These are phyloP conservation scores for Ustilago curta DNA, from an alignment of 1,284 basidiomycete genomes.

Conservation along the genomic window DNA sequence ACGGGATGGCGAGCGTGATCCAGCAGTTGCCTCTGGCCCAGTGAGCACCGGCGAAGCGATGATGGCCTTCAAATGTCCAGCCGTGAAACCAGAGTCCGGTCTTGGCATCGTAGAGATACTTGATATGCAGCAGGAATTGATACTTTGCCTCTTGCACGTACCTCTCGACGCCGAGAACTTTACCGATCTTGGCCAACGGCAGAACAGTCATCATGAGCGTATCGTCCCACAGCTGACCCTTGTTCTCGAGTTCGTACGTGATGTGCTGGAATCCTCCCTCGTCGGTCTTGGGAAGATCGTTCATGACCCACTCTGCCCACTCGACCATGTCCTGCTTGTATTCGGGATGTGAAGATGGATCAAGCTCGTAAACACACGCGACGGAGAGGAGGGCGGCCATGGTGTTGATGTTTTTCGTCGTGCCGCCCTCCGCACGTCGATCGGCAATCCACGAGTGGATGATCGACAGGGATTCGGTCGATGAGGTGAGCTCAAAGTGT, in stretches of 20 bases:
- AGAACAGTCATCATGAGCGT: conserved; percentile 77
- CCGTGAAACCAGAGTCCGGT: conserved; percentile 75
- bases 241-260: conserved; percentile 74
- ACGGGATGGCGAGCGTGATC: conserved; percentile 76
- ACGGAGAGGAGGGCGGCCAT: conserved; percentile 77
- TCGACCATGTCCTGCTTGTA: conserved; percentile 74
- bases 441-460: conserved; percentile 75
- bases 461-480: conserved; percentile 72
- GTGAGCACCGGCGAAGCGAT: conserved; percentile 74
- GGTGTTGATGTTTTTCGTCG: conserved; percentile 79
- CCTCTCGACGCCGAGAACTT: conserved; percentile 73
- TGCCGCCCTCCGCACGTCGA: conserved; percentile 73
- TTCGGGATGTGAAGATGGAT: conserved; percentile 58
- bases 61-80: conserved; percentile 74
- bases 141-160: conserved; percentile 77
- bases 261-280: conserved; percentile 77
- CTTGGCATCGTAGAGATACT: conserved; percentile 73
- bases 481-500: conserved; percentile 72
- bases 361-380: conserved; percentile 73
- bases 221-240: conserved; percentile 78
- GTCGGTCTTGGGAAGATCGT: conserved; percentile 75
- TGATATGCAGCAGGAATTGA: conserved; percentile 74
- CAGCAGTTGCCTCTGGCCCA: conserved; percentile 79
- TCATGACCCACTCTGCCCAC: conserved; percentile 78
- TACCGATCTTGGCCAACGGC: conserved; percentile 76